Conservation (phyloP, 2,329 filamentous ascomycete species). For the Cladosporium sp. region DNA sequence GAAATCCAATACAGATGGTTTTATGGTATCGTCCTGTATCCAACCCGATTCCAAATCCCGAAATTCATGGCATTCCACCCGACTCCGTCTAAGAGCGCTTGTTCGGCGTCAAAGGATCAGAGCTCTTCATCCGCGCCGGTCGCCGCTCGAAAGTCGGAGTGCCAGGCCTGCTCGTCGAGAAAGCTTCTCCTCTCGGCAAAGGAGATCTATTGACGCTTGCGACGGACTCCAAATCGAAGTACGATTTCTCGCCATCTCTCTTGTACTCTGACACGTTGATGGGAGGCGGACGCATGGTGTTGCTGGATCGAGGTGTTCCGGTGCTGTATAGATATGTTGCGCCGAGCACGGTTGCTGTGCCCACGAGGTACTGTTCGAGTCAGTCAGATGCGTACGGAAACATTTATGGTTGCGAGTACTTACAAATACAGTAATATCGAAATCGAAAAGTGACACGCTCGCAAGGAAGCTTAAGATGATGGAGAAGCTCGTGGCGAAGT, state of each 20-base stretch:
- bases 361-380: constrained; percentile 64
- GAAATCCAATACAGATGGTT: too few relatives aligned
- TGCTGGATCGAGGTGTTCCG: background rate
- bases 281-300: constrained; percentile 49
- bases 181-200: constrained; percentile 39
- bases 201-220: constrained; percentile 42
- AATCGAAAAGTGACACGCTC: constrained; percentile 79
- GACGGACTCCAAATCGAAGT: constrained; percentile 40
- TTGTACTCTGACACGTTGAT: constrained; percentile 62
- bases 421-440: constrained; percentile 66
- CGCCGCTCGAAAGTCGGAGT: constrained; percentile 31
- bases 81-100: too few relatives aligned
- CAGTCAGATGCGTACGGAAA: background rate
- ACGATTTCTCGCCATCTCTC: constrained; percentile 52
- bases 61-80: too few relatives aligned
- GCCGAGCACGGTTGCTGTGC: constrained; percentile 69
- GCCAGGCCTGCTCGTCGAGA: constrained; percentile 45
- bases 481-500: constrained; percentile 86
- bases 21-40: too few relatives aligned
- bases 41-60: too few relatives aligned
- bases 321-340: constrained; percentile 78
- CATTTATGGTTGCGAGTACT: constrained; percentile 32
- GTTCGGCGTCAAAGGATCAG: constrained; percentile 12
- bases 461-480: constrained; percentile 82
- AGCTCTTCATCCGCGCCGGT: constrained; percentile 31